A percentile compares a stretch with the other conserved stretches of the same genome.
These are phyloP conservation scores for Colletotrichum paranaense DNA, from an alignment of 2,329 filamentous ascomycete genomes.

Conservation along the genomic window DNA sequence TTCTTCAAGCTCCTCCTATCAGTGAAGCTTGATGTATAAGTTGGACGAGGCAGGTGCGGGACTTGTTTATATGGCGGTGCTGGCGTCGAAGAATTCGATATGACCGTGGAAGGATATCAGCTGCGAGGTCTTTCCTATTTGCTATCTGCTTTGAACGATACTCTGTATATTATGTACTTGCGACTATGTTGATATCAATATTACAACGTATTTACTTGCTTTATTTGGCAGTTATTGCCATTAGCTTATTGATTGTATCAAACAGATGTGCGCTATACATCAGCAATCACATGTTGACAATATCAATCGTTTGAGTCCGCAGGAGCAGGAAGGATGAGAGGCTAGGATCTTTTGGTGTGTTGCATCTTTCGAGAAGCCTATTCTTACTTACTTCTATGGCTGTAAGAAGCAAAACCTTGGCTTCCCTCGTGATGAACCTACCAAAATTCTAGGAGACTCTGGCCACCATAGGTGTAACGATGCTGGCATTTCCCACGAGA, in stretches of 20 bases:
- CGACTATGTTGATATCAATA: background rate
- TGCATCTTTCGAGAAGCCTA: no score
- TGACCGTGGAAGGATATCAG: background rate
- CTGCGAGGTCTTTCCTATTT: background rate
- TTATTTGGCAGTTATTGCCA: background rate
- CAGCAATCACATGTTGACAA: no score
- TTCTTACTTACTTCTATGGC: no score
- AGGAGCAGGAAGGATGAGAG: no score
- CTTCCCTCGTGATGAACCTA: no score
- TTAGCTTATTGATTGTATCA: background rate
- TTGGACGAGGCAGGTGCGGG: no score
- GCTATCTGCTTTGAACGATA: background rate
- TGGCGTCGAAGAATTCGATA: background rate
- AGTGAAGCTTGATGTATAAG: background rate
- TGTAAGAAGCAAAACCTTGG: no score
- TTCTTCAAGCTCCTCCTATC: conserved; percentile 33
- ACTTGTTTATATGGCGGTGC: background rate
- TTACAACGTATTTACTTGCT: background rate
- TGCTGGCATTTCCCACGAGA: no score
- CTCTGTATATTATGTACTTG: background rate
- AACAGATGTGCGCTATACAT: background rate
- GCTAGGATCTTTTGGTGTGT: no score
- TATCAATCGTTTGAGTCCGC: no score
- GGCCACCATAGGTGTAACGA: no score
- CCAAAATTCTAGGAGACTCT: no score